A percentile compares a stretch with the other conserved stretches of the same genome.
These are phyloP conservation scores for Penicillium sclerotiorum DNA, from an alignment of 2,329 filamentous ascomycete genomes.

Conservation along the genomic window DNA sequence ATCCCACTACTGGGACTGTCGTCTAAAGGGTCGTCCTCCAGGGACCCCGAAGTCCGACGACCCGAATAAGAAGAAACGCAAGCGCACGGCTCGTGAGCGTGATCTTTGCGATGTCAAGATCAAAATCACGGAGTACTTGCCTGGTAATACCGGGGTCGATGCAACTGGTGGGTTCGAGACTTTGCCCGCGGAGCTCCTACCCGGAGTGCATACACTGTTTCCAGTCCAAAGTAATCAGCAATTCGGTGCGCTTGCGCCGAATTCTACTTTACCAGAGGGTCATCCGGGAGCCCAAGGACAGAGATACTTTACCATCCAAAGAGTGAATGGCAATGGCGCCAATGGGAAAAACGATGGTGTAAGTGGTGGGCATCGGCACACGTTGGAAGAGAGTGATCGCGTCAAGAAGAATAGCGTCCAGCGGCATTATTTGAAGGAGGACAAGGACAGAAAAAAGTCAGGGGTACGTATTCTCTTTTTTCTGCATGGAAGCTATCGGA, in stretches of 20 bases:
- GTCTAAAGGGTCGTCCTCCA: conserved; percentile 75
- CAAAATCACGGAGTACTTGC: conserved; percentile 79
- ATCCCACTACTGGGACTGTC: conserved; percentile 83
- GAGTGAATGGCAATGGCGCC: conserved; percentile 74
- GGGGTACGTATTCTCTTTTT: conserved; percentile 48
- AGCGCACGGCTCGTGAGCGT: conserved; percentile 71
- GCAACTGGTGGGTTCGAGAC: conserved; percentile 21
- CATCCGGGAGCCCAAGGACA: conserved; percentile 55
- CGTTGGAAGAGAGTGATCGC: conserved; percentile 71
- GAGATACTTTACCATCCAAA: conserved; percentile 72
- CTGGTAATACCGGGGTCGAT: conserved; percentile 40
- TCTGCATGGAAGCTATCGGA: conserved; percentile 11
- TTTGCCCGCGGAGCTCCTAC: conserved; percentile 25
- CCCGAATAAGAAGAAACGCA: conserved; percentile 79
- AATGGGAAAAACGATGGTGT: conserved; percentile 72
- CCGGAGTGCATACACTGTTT: conserved; percentile 29
- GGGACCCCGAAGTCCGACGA: conserved; percentile 79
- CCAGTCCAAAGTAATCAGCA: conserved; percentile 23
- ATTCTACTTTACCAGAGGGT: conserved; percentile 40
- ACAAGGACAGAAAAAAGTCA: conserved; percentile 66
- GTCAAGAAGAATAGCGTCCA: conserved; percentile 81
- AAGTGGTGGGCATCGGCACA: conserved; percentile 73
- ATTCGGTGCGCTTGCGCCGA: conserved; percentile 50
- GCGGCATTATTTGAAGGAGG: conserved; percentile 64
- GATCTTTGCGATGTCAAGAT: conserved; percentile 87